These are phyloP conservation scores for Gossypium trilobum DNA, from an alignment of 441 rosid species.

Conservation along the genomic window DNA sequence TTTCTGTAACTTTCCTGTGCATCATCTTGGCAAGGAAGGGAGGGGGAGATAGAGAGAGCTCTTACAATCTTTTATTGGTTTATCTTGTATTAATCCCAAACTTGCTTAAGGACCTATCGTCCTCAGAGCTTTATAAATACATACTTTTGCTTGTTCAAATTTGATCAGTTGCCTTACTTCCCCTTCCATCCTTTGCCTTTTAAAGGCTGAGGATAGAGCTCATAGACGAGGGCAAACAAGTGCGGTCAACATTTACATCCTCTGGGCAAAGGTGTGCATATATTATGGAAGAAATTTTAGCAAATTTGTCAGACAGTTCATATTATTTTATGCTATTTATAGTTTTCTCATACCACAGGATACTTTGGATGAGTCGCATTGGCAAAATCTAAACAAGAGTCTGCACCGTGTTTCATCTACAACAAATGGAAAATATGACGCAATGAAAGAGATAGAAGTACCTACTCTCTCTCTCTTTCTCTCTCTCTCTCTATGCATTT, in stretches of 20 bases:
- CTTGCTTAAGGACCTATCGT: neutral
- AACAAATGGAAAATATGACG: conserved; percentile 87
- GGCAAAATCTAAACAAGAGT: conserved; percentile 70
- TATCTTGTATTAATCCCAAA: neutral
- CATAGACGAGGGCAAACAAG: conserved; percentile 82
- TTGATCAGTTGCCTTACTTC: neutral
- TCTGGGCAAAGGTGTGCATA: conserved; percentile 64
- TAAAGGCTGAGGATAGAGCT: conserved; percentile 94
- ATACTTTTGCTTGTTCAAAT: neutral
- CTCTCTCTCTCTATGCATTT: neutral
- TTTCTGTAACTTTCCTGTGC: neutral
- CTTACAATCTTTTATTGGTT: neutral
- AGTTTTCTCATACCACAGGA: conserved; percentile 39
- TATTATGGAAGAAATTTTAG: conserved; percentile 14
- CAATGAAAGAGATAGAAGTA: conserved; percentile 65
- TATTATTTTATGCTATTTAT: conserved; percentile 15
- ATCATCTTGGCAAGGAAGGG: neutral
- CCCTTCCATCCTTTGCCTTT: conserved; percentile 18
- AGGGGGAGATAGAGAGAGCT: neutral
- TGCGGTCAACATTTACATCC: conserved; percentile 81
- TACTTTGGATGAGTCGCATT: conserved; percentile 65
- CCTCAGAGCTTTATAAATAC: neutral
- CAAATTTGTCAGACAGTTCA: neutral
- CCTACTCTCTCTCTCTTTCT: neutral
- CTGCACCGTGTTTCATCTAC: conserved; percentile 72